These are phyloP conservation scores for Cryoendolithus antarcticus DNA, from an alignment of 2,329 filamentous ascomycete species.

Conservation along the genomic window DNA sequence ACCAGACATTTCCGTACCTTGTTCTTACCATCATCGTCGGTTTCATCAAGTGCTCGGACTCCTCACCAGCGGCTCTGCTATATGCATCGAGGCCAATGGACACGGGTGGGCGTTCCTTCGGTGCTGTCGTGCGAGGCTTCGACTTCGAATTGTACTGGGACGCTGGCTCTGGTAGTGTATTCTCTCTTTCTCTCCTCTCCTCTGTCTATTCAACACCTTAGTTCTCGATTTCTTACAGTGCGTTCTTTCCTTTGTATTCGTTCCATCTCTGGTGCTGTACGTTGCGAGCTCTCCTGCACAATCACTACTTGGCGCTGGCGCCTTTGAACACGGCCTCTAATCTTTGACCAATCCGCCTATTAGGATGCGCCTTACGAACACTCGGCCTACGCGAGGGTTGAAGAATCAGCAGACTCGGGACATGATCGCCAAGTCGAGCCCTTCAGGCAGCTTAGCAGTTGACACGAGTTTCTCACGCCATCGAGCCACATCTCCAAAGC, in stretches of 20 bases:
- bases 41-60: neutral
- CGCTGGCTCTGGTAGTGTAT: slow-evolving; percentile 1
- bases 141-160: slow-evolving; percentile 2
- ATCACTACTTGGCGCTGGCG: slow-evolving; percentile 3
- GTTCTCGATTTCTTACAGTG: neutral
- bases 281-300: neutral
- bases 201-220: neutral
- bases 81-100: slow-evolving; percentile 4
- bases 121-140: neutral
- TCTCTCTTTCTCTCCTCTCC: neutral
- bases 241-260: neutral
- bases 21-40: slow-evolving; percentile 1
- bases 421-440: slow-evolving; percentile 4
- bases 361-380: neutral
- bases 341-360: neutral
- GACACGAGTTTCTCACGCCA: slow-evolving; percentile 54
- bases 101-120: too few relatives aligned
- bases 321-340: neutral
- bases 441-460: slow-evolving; percentile 24
- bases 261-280: slow-evolving; percentile 1
- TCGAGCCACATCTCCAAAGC: slow-evolving; percentile 32
- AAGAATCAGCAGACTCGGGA: slow-evolving; percentile 1
- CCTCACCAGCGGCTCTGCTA: slow-evolving; percentile 5
- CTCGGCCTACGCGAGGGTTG: slow-evolving; percentile 1
- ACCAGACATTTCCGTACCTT: slow-evolving; percentile 1